These are phyloP conservation scores for Prunus mume DNA, from an alignment of 306 rosid genomes.

Conservation along the genomic window DNA sequence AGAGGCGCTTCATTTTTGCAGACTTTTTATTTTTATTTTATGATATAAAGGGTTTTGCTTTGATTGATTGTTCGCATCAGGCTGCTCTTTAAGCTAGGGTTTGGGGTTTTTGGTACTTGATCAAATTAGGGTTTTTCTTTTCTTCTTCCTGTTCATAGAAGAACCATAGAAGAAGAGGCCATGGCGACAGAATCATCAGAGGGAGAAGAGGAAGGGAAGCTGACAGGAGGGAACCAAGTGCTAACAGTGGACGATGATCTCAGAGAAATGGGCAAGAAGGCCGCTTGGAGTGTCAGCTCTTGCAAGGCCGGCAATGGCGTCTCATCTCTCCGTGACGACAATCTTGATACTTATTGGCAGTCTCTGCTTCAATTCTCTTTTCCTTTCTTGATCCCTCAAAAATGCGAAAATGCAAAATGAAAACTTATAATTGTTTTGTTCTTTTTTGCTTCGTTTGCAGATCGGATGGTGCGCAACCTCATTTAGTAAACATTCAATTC, in stretches of 20 bases:
- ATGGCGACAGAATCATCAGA: constrained; percentile 95
- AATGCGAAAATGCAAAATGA: not conserved
- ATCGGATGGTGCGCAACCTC: constrained; percentile 96
- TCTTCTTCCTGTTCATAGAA: not conserved
- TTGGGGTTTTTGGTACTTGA: not conserved
- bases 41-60: not conserved
- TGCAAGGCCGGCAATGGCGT: constrained; percentile 95
- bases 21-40: not conserved
- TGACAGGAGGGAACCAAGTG: constrained; percentile 53
- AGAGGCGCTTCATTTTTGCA: not conserved
- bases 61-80: not conserved
- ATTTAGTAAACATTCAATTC: constrained; percentile 82
- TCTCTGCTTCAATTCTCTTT: constrained; percentile 13
- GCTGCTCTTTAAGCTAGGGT: not conserved
- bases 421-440: not conserved
- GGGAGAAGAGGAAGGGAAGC: constrained; percentile 80
- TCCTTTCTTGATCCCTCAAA: not conserved
- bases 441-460: constrained; percentile 28
- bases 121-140: not conserved
- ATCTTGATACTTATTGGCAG: constrained; percentile 91
- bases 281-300: constrained; percentile 96
- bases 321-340: constrained; percentile 73
- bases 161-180: constrained; percentile 3
- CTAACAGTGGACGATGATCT: constrained; percentile 63
- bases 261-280: constrained; percentile 86